Base-by-base conservation (phyloP, 208 protist species). In the Trypanosoma brucei region DNA sequence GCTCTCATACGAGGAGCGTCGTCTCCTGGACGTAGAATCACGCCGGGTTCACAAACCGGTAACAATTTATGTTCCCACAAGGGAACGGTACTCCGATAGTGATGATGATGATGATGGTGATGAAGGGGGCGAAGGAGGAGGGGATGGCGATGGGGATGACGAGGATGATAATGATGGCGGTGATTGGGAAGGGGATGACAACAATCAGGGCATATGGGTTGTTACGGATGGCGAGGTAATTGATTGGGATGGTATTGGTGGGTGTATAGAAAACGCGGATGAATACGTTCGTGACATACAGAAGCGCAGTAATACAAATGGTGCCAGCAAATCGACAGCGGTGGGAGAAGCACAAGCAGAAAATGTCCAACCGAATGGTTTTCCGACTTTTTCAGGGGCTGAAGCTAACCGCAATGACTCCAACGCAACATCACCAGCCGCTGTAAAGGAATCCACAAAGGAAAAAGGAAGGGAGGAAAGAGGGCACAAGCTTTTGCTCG, bases 91-190 rank as follows among this genome's bases (percentile, higher is more conserved):
- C n/a, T 37, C 31, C 13, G 71, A 75, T 5, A 75, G 79, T 34
- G 67, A 62, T 11, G 63, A 64, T 53, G 63, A 64, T 53, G 53
- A 58, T 52, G 69, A 79, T 42, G 76, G 76, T 33, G 73, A 85
- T 42, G 67, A 73, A 9, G 69, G 83, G 34, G 71, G 70, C 34
- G 46, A 67, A n/a, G 68, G 68, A 34, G 70, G 35, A 14, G 64
- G 54, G 34, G 56, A 55, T 3, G 54, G 59, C 6, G 61, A 70
- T 39, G 58, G 11, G n/a, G 34, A 50, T n/a, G 8, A 40, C 11
- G 45, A 62, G 33, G 34, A 14, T 30, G 39, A 62, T 14, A 62
- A 64, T 42, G 58, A 70, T 46, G 62, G 56, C 56, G 42, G 11
- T 46, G 42, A 46, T 11, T 46, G 42, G 6, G 42, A 46, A 6